phyloP scores from a whole-genome alignment of 306 rosid genomes.

The Rosa persica region DNA sequence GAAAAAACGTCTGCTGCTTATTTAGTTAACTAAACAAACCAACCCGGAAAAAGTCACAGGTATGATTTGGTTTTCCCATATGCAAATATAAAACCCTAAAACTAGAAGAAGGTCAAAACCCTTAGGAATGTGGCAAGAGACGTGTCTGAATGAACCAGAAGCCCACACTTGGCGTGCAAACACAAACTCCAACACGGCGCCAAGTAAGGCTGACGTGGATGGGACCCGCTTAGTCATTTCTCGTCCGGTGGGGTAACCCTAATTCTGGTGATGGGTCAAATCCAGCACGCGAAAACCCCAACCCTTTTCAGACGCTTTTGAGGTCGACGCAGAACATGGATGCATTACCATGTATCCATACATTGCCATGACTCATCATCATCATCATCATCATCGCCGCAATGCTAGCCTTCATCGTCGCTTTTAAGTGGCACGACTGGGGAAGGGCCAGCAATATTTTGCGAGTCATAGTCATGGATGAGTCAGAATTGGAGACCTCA shows the following conservation, averaged over 20 bases:
- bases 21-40: background rate
- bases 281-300: background rate
- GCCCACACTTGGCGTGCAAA: slow-evolving; percentile 39
- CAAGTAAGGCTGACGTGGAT: slow-evolving; percentile 55
- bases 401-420: background rate
- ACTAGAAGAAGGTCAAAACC: background rate
- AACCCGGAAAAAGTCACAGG: slow-evolving; percentile 7
- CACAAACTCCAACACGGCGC: slow-evolving; percentile 45
- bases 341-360: slow-evolving; percentile 8
- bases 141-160: slow-evolving; percentile 31
- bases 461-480: slow-evolving; percentile 49
- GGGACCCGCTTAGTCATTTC: slow-evolving; percentile 48
- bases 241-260: slow-evolving; percentile 35
- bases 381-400: background rate
- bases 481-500: slow-evolving; percentile 50
- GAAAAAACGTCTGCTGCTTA: background rate
- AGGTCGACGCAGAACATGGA: background rate
- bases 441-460: background rate
- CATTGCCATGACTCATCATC: background rate
- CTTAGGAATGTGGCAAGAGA: slow-evolving; percentile 29
- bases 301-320: slow-evolving; percentile 31
- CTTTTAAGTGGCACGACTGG: slow-evolving; percentile 6
- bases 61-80: background rate
- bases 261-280: slow-evolving; percentile 1
- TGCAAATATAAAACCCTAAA: background rate